These are phyloP conservation scores for Ilyonectria robusta DNA, from an alignment of 2,329 filamentous ascomycete genomes.

Conservation along the genomic window DNA sequence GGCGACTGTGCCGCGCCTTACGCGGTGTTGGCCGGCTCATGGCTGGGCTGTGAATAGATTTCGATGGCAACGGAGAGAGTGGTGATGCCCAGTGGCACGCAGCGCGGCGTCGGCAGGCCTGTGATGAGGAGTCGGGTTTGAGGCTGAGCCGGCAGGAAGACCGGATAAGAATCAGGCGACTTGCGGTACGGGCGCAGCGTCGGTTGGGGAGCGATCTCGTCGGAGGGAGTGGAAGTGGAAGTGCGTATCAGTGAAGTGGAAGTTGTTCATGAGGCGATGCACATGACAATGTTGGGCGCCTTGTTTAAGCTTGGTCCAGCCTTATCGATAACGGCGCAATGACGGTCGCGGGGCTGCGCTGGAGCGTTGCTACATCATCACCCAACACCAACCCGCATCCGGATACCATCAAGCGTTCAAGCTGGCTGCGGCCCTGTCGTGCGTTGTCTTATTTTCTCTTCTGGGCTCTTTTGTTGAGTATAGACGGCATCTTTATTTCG, in stretches of 20 bases:
- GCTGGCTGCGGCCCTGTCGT: not conserved
- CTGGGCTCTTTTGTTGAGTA: not conserved
- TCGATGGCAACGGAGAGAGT: constrained; percentile 10
- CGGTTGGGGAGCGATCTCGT: not conserved
- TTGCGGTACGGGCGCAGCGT: not conserved
- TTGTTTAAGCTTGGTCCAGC: constrained; percentile 29
- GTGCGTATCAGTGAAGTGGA: constrained; percentile 21
- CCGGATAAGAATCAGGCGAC: not conserved
- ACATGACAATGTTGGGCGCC: constrained; percentile 35
- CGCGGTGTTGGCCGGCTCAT: constrained; percentile 64
- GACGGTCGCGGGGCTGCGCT: constrained; percentile 38
- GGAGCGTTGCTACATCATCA: constrained; percentile 39
- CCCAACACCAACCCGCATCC: constrained; percentile 25
- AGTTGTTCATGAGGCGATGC: constrained; percentile 30
- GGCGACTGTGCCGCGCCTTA: constrained; percentile 57
- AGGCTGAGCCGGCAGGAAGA: not conserved
- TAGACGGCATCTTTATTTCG: constrained; percentile 34
- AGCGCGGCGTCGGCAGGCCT: not conserved
- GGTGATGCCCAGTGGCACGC: not conserved
- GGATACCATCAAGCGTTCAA: constrained; percentile 11
- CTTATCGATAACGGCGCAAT: constrained; percentile 51
- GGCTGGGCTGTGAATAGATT: constrained; percentile 31
- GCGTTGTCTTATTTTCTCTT: not conserved
- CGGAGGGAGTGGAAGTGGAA: constrained; percentile 28
- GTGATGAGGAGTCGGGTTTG: not conserved